These are phyloP conservation scores for Rossbeevera mucosa DNA, from an alignment of 768 basidiomycete genomes.

Conservation along the genomic window DNA sequence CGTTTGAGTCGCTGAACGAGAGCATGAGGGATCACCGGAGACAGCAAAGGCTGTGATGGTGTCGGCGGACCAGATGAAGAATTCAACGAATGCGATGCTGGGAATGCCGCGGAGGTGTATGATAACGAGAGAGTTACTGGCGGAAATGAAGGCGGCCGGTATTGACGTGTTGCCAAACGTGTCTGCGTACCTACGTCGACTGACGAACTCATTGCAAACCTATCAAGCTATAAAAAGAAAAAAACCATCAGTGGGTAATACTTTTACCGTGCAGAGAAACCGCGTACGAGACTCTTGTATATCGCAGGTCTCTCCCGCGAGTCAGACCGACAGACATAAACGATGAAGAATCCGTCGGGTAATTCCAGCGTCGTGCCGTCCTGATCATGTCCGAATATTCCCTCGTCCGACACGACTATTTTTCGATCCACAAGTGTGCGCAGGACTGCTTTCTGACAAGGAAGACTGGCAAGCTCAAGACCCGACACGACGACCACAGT, in stretches of 20 bases:
- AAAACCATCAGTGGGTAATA: neutral
- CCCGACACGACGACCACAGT: slow-evolving; percentile 64
- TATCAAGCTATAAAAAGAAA: slow-evolving; percentile 53
- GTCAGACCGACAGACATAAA: slow-evolving; percentile 69
- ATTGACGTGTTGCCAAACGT: slow-evolving; percentile 31
- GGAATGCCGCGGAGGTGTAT: slow-evolving; percentile 26
- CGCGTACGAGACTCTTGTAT: slow-evolving; percentile 58
- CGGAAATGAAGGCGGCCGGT: slow-evolving; percentile 27
- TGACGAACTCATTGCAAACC: slow-evolving; percentile 72
- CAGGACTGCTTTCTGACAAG: slow-evolving; percentile 56
- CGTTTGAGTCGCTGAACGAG: slow-evolving; percentile 28
- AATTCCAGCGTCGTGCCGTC: slow-evolving; percentile 30
- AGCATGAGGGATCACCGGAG: slow-evolving; percentile 30
- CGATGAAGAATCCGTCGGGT: slow-evolving; percentile 64
- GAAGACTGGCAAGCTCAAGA: slow-evolving; percentile 54
- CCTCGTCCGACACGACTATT: slow-evolving; percentile 38
- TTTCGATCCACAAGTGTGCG: slow-evolving; percentile 48
- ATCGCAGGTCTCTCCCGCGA: slow-evolving; percentile 61
- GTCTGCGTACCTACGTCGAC: slow-evolving; percentile 45
- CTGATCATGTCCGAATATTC: slow-evolving; percentile 18
- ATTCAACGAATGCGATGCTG: slow-evolving; percentile 12
- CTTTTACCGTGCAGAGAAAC: neutral
- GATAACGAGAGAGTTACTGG: slow-evolving; percentile 29
- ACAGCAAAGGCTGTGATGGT: slow-evolving; percentile 10
- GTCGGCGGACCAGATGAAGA: slow-evolving; percentile 25